Conservation (phyloP, 176 grass and related monocot species). For the Thalia dealbata region DNA sequence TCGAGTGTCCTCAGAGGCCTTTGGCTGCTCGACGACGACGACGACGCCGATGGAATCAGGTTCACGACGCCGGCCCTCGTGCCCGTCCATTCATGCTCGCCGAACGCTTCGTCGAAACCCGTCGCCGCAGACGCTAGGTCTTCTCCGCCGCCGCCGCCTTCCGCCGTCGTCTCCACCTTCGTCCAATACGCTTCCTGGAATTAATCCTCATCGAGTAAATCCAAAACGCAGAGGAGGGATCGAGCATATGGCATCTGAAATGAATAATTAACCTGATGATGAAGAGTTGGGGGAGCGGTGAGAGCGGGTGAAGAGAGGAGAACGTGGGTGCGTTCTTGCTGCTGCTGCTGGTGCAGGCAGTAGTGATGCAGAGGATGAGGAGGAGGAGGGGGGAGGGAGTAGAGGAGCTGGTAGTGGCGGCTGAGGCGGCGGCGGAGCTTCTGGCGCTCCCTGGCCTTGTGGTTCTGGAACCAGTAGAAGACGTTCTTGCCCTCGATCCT, state of each 20-base stretch:
- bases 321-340: background rate
- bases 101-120: background rate
- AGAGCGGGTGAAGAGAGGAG: slow-evolving; percentile 1
- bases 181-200: background rate
- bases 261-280: background rate
- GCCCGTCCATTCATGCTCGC: slow-evolving; percentile 24
- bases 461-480: slow-evolving; percentile 12
- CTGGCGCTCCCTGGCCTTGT: background rate
- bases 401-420: slow-evolving; percentile 2
- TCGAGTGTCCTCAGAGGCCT: slow-evolving; percentile 60
- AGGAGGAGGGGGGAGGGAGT: background rate
- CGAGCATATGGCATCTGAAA: background rate
- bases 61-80: slow-evolving; percentile 23
- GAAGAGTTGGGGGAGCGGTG: background rate
- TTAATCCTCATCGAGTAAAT: background rate
- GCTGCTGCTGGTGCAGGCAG: background rate
- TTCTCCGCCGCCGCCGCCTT: slow-evolving; percentile 20
- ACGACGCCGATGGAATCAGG: background rate
- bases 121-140: no score
- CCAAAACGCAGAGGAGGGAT: no score
- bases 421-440: background rate
- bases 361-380: no score
- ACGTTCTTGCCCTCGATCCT: slow-evolving; percentile 7
- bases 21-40: slow-evolving; percentile 21
- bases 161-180: slow-evolving; percentile 19